Evolutionary conservation across 371 early-diverging fungal genomes (phyloP).

Genomic region (Chytridium lagenaria): DNA sequence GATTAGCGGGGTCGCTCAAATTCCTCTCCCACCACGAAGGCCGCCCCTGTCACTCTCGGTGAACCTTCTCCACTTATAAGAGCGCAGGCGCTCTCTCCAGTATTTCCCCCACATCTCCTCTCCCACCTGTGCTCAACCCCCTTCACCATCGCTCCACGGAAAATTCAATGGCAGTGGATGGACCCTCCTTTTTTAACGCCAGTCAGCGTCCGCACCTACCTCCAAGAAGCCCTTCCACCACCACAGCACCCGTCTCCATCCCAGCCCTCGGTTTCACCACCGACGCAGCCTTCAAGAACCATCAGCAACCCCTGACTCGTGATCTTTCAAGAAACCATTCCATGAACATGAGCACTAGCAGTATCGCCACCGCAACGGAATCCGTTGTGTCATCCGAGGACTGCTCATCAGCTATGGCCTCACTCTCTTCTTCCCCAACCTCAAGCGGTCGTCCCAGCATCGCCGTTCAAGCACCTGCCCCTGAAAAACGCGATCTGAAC

Average conservation of each 20-base stretch:
- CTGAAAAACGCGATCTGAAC: no score
- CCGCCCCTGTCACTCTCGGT: not conserved
- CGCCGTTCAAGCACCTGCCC: no score
- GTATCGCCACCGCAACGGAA: not conserved
- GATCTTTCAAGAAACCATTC: not conserved
- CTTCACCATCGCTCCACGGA: not conserved
- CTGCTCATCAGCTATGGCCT: no score
- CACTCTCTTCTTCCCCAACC: no score
- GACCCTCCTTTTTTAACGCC: no score
- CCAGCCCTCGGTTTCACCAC: not conserved
- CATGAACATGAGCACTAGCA: not conserved
- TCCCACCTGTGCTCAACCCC: not conserved
- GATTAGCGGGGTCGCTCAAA: not conserved
- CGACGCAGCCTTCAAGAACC: not conserved
- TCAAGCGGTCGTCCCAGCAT: no score
- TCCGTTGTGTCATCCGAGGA: no score
- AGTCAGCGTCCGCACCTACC: no score
- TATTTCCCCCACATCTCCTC: not conserved
- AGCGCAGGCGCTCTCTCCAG: no score
- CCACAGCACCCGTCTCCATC: constrained; percentile 30
- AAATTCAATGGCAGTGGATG: no score
- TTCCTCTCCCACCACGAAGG: not conserved
- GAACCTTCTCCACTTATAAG: not conserved
- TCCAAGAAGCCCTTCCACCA: constrained; percentile 17
- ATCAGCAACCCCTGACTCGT: no score